Conservation (phyloP, 1,284 basidiomycete genomes). For the Puccinia polysora region DNA sequence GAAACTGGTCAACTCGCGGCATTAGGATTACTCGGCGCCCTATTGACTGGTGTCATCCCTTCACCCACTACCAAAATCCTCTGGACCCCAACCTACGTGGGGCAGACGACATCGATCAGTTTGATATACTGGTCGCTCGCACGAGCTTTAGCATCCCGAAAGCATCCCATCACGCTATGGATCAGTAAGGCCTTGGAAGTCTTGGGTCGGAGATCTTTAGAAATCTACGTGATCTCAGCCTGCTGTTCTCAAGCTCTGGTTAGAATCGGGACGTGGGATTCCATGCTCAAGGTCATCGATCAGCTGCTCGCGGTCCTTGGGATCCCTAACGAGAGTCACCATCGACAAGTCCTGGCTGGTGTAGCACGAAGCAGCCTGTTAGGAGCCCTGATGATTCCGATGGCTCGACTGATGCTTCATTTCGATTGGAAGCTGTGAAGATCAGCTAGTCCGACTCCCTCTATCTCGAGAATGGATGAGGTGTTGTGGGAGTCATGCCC, state of each 20-base stretch:
- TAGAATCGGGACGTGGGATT: neutral
- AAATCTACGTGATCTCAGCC: constrained; percentile 31
- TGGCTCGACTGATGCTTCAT: neutral
- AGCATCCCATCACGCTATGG: neutral
- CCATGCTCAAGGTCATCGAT: neutral
- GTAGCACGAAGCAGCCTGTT: constrained; percentile 10
- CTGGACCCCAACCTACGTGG: constrained; percentile 27
- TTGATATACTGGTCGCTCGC: constrained; percentile 9
- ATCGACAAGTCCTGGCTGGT: neutral
- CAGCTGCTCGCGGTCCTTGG: neutral
- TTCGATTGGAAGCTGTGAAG: constrained; percentile 23
- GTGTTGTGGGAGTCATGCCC: too few relatives aligned
- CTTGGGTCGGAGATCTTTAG: constrained; percentile 21
- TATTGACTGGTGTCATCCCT: constrained; percentile 21
- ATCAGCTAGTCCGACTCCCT: too few relatives aligned
- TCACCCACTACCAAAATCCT: constrained; percentile 11
- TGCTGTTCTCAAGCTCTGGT: neutral
- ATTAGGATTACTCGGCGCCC: neutral
- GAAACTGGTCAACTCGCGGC: neutral
- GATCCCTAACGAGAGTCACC: neutral
- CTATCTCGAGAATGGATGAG: too few relatives aligned
- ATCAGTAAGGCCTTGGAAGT: constrained; percentile 7
- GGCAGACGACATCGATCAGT: constrained; percentile 1
- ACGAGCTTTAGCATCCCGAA: neutral
- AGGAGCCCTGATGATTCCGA: constrained; percentile 4